Conservation (phyloP, 208 protist species). For the Zelonia costaricensis region DNA sequence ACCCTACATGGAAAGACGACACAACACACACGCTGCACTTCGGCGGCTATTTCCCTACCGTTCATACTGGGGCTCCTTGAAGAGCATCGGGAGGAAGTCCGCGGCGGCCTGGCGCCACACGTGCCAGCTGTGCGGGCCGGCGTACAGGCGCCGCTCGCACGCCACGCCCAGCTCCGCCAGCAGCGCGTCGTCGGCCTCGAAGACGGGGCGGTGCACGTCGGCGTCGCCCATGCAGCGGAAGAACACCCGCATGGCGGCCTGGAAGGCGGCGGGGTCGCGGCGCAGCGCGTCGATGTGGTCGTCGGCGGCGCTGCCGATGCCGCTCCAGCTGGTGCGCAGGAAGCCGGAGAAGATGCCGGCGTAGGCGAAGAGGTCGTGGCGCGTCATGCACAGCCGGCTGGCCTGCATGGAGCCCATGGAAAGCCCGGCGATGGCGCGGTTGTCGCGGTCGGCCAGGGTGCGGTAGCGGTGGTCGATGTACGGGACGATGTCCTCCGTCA, state of each 20-base stretch:
- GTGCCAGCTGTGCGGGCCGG: conserved; percentile 37
- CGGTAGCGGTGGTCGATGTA: conserved; percentile 35
- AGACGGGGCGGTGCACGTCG: conserved; percentile 3
- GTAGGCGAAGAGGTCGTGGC: conserved; percentile 30
- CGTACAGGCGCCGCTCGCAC: conserved; percentile 27
- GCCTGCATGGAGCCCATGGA: conserved; percentile 36
- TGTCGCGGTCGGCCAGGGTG: conserved; percentile 17
- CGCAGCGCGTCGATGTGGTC: conserved; percentile 28
- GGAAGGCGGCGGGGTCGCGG: conserved; percentile 10
- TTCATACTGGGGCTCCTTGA: conserved; percentile 5
- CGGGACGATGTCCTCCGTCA: conserved; percentile 33
- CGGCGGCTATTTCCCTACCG: too few relatives aligned
- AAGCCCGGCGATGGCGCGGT: conserved; percentile 36
- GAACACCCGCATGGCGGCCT: conserved; percentile 19
- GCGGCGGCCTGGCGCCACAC: conserved; percentile 29
- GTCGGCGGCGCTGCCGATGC: conserved; percentile 3
- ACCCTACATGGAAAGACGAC: too few relatives aligned
- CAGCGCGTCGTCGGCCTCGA: conserved; percentile 26
- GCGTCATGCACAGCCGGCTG: conserved; percentile 18
- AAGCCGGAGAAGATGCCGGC: conserved; percentile 36
- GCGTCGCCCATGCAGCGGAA: conserved; percentile 28
- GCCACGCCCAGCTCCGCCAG: conserved; percentile 28
- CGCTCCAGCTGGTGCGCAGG: conserved; percentile 18
- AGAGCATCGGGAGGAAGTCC: conserved; percentile 31
- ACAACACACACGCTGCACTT: too few relatives aligned